Evolutionary conservation across 805 yeast genomes (phyloP).

Genomic region (Saccharomycopsis capsularis): DNA sequence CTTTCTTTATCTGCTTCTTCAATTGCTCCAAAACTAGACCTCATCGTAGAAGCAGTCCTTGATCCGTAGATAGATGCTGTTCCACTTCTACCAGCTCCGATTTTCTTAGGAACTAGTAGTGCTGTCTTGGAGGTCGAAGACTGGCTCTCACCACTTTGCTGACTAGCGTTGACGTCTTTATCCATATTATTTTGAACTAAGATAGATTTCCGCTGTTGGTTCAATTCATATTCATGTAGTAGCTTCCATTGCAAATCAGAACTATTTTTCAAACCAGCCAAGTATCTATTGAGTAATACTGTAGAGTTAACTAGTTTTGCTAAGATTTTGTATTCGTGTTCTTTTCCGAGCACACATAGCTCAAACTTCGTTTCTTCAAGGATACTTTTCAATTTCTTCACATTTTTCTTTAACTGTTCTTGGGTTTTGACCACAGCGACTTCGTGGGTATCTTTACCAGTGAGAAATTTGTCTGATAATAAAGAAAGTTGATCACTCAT

Average conservation of each 20-base stretch:
- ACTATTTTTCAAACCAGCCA: constrained; percentile 63
- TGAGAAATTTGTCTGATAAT: constrained; percentile 36
- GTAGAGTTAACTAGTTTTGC: constrained; percentile 44
- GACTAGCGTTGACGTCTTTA: neutral
- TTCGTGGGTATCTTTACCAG: constrained; percentile 42
- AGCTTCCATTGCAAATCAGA: constrained; percentile 60
- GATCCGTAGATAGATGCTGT: neutral
- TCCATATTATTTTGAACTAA: too few relatives aligned
- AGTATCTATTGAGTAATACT: constrained; percentile 43
- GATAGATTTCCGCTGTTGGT: neutral
- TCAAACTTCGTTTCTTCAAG: constrained; percentile 61
- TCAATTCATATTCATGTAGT: constrained; percentile 30
- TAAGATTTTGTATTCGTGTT: constrained; percentile 42
- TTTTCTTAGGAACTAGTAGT: too few relatives aligned
- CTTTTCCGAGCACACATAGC: constrained; percentile 46
- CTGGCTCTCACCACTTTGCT: neutral
- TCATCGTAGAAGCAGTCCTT: neutral
- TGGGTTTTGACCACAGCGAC: constrained; percentile 27
- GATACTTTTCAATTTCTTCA: constrained; percentile 33
- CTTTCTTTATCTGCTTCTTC: neutral
- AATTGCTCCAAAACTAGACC: too few relatives aligned
- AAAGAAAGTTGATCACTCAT: constrained; percentile 38
- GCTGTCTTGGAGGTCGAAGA: neutral
- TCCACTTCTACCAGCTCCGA: too few relatives aligned
- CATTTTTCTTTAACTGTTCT: constrained; percentile 35